Conservation (phyloP, 129 eudicot genomes). For the Oenanthe sinensis region DNA sequence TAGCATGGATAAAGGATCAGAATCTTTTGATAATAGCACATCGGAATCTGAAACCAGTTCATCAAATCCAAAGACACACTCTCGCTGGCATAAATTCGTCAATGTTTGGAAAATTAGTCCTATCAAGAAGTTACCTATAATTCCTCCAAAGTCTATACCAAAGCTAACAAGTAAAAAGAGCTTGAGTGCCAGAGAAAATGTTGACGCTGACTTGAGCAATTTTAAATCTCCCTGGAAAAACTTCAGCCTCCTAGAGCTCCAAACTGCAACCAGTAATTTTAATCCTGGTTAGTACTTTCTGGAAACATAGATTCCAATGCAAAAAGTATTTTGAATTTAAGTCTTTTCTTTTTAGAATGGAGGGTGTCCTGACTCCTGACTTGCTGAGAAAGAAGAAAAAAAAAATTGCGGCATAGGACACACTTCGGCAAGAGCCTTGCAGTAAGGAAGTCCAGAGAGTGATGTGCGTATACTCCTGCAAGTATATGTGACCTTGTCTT, state of each 20-base stretch:
- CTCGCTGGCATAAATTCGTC: slow-evolving; percentile 54
- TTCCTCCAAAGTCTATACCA: slow-evolving; percentile 33
- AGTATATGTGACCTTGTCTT: not conserved
- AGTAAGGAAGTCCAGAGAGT: not conserved
- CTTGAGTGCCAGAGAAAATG: slow-evolving; percentile 24
- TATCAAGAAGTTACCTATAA: slow-evolving; percentile 32
- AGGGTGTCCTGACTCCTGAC: slow-evolving; percentile 2
- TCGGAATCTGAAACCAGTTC: slow-evolving; percentile 7
- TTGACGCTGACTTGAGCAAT: slow-evolving; percentile 25
- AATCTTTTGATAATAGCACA: slow-evolving; percentile 23
- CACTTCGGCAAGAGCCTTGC: not conserved
- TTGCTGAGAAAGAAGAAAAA: not conserved
- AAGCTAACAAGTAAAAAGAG: slow-evolving; percentile 32
- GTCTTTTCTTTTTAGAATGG: not conserved
- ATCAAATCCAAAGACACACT: slow-evolving; percentile 18
- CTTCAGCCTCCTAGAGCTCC: slow-evolving; percentile 46
- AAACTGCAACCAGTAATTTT: slow-evolving; percentile 50
- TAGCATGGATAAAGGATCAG: slow-evolving; percentile 23
- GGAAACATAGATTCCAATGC: not conserved
- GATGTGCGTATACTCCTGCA: not conserved
- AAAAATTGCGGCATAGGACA: not conserved
- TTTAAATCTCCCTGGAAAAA: slow-evolving; percentile 52
- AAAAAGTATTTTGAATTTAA: not conserved
- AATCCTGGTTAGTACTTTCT: slow-evolving; percentile 38
- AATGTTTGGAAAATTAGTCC: slow-evolving; percentile 44